These are phyloP conservation scores for Setaria italica DNA, from an alignment of 202 grass and related monocot species.

Conservation along the genomic window DNA sequence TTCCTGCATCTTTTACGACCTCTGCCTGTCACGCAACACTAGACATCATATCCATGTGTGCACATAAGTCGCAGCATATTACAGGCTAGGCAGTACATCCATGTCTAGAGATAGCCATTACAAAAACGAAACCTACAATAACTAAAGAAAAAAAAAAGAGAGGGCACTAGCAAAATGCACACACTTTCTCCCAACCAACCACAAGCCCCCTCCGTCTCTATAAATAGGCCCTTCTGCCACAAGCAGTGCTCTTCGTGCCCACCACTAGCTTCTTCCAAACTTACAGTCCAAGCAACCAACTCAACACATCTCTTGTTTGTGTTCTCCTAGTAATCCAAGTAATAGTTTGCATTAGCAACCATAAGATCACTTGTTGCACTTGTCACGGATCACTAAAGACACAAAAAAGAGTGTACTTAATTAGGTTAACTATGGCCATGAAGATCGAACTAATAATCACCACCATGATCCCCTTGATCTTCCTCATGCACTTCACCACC, in stretches of 20 bases:
- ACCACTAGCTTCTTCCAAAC: constrained; percentile 9
- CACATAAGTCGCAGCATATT: background rate
- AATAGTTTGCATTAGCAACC: constrained; percentile 9
- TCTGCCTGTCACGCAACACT: background rate
- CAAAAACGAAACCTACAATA: background rate
- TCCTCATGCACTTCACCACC: constrained; percentile 16
- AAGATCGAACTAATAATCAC: constrained; percentile 23
- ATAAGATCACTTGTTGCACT: background rate
- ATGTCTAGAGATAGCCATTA: background rate
- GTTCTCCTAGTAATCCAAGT: background rate
- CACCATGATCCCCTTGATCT: constrained; percentile 22
- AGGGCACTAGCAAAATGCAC: constrained; percentile 33
- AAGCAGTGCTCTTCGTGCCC: constrained; percentile 27
- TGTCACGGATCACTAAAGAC: background rate
- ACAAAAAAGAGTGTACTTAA: background rate
- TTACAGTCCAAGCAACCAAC: constrained; percentile 3
- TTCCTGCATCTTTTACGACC: background rate
- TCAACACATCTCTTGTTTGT: background rate
- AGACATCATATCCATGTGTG: background rate
- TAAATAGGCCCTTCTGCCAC: constrained; percentile 35
- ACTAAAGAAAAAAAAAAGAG: background rate
- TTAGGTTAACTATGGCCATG: constrained; percentile 6
- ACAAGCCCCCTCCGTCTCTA: background rate
- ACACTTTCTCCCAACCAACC: constrained; percentile 39
- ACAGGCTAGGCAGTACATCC: background rate